A percentile compares a stretch with the other conserved stretches of the same genome.
phyloP scores from a whole-genome alignment of 495 filamentous ascomycete species.

The Penicillium macrosclerotiorum region DNA sequence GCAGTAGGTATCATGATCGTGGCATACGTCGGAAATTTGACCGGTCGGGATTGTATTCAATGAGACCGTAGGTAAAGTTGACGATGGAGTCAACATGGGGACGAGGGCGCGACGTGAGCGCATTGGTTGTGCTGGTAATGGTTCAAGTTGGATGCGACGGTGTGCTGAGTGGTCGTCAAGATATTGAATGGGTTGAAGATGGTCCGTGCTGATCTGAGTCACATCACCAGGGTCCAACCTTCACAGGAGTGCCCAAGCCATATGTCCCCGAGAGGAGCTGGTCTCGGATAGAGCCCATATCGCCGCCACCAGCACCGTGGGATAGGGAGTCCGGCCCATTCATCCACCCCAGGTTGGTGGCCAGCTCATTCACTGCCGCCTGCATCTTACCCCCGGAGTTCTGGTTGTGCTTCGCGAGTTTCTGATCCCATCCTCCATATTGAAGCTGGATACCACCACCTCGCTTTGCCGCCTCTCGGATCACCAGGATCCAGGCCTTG shows the following conservation, averaged over 20 bases:
- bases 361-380: slow-evolving; percentile 74
- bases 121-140: slow-evolving; percentile 13
- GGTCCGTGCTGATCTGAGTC: slow-evolving; percentile 2
- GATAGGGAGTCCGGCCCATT: slow-evolving; percentile 50
- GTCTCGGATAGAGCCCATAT: slow-evolving; percentile 68
- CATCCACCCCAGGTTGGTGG: slow-evolving; percentile 75
- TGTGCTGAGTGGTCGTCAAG: slow-evolving; percentile 9
- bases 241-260: slow-evolving; percentile 64
- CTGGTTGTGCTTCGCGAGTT: slow-evolving; percentile 82
- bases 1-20: slow-evolving; percentile 49
- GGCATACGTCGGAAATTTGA: slow-evolving; percentile 39
- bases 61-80: slow-evolving; percentile 19
- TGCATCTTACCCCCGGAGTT: slow-evolving; percentile 80
- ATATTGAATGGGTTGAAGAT: neutral
- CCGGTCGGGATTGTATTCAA: slow-evolving; percentile 28
- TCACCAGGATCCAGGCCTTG: slow-evolving; percentile 88
- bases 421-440: slow-evolving; percentile 91
- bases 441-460: slow-evolving; percentile 90
- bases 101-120: slow-evolving; percentile 7
- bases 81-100: slow-evolving; percentile 13
- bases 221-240: slow-evolving; percentile 68
- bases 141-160: too few relatives aligned
- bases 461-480: slow-evolving; percentile 85
- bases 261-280: slow-evolving; percentile 79
- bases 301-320: slow-evolving; percentile 40